Percentiles rank a stretch among this genome's conserved stretches.
Conservation (phyloP, 768 basidiomycete species). For the Lyophyllum semitale region DNA sequence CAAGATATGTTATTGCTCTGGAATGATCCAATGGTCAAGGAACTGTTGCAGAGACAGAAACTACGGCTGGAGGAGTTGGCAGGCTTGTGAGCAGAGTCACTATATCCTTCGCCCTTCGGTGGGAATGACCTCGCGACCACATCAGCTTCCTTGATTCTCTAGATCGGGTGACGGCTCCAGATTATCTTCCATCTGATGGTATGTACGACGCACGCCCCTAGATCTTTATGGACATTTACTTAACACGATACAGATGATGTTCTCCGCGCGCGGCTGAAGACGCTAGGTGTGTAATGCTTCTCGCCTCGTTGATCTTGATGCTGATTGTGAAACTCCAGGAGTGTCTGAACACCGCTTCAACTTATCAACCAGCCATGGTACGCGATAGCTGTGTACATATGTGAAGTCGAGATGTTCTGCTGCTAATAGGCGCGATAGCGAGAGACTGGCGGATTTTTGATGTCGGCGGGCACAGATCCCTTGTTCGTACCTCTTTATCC, state of each 20-base stretch:
- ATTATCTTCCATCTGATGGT: constrained; percentile 73
- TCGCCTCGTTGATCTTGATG: neutral
- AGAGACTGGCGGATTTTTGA: constrained; percentile 51
- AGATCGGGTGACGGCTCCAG: constrained; percentile 58
- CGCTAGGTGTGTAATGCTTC: constrained; percentile 33
- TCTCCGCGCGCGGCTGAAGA: constrained; percentile 69
- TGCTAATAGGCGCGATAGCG: constrained; percentile 23
- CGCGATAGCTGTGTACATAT: constrained; percentile 9
- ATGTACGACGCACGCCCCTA: constrained; percentile 7
- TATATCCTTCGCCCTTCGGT: constrained; percentile 1
- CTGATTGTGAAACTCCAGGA: constrained; percentile 32
- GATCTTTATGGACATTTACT: neutral
- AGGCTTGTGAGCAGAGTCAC: constrained; percentile 59
- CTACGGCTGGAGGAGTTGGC: constrained; percentile 67
- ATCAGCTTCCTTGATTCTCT: constrained; percentile 70
- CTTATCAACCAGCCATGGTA: constrained; percentile 43
- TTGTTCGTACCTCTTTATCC: constrained; percentile 43
- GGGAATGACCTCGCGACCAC: constrained; percentile 23
- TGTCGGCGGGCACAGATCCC: constrained; percentile 66
- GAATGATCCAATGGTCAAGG: constrained; percentile 55
- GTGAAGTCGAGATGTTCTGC: neutral
- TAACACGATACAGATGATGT: constrained; percentile 59
- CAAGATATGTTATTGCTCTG: constrained; percentile 69
- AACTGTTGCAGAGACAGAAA: constrained; percentile 52
- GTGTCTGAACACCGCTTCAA: constrained; percentile 74